Evolutionary conservation across 2,329 filamentous ascomycete species (phyloP).

Genomic region (Fusarium marasasianum): DNA sequence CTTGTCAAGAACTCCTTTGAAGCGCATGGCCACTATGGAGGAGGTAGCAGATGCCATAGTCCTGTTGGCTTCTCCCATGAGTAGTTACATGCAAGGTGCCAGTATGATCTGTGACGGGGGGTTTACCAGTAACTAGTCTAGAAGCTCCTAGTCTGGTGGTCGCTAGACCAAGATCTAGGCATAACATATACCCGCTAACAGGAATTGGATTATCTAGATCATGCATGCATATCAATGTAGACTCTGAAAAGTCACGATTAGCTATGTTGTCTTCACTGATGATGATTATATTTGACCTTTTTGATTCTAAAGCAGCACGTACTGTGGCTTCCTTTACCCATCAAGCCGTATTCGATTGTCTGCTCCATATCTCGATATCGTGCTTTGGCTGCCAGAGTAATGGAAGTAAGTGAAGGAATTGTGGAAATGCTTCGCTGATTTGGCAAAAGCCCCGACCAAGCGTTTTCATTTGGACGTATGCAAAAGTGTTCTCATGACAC

Average conservation of each 20-base stretch:
- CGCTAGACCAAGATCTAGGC: not conserved
- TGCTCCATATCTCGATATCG: not conserved
- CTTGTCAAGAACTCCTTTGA: conserved; percentile 56
- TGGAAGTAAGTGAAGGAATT: not conserved
- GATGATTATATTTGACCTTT: not conserved
- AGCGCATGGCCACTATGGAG: conserved; percentile 57
- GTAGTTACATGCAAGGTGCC: conserved; percentile 62
- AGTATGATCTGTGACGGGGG: conserved; percentile 59
- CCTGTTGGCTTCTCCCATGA: conserved; percentile 61
- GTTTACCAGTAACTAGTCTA: conserved; percentile 44
- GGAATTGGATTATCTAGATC: not conserved
- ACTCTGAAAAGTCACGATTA: not conserved
- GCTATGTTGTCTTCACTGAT: not conserved
- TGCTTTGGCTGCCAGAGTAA: too few relatives aligned
- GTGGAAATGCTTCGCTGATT: not conserved
- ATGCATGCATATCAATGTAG: not conserved
- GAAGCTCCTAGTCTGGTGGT: not conserved
- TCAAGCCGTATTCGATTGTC: not conserved
- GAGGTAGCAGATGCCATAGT: conserved; percentile 64
- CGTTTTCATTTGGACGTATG: not conserved
- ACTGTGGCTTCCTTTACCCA: not conserved
- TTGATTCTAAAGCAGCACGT: not conserved
- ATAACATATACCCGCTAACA: not conserved
- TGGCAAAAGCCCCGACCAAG: not conserved
- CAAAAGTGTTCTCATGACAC: not conserved